These are phyloP conservation scores for Sphagnum tenellum DNA, from an alignment of 225 moss, liverwort and hornwort genomes.

Conservation along the genomic window DNA sequence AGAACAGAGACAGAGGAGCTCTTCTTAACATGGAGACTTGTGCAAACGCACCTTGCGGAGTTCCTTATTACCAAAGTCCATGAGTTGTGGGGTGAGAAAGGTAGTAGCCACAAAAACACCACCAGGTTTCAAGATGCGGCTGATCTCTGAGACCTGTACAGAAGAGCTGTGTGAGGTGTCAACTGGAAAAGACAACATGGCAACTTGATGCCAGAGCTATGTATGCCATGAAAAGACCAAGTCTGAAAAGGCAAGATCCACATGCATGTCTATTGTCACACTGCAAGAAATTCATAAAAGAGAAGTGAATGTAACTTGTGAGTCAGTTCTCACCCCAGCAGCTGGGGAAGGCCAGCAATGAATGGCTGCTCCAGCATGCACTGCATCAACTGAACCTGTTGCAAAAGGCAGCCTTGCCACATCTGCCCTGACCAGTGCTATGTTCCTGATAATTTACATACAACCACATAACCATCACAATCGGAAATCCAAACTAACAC, in stretches of 20 bases:
- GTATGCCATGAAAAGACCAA: too few species aligned
- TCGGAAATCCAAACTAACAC: too few species aligned
- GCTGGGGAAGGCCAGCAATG: constrained; percentile 54
- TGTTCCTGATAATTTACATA: constrained; percentile 12
- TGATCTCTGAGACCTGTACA: constrained; percentile 48
- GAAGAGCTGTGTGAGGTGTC: too few species aligned
- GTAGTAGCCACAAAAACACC: constrained; percentile 43
- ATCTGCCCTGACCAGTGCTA: constrained; percentile 46
- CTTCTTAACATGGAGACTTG: too few species aligned
- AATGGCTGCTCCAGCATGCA: constrained; percentile 51
- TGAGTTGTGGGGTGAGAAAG: constrained; percentile 8
- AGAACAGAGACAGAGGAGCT: too few species aligned
- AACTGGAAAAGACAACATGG: too few species aligned
- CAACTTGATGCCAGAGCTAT: too few species aligned
- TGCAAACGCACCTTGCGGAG: constrained; percentile 21
- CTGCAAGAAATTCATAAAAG: too few species aligned
- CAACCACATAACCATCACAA: too few species aligned
- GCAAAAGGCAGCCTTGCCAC: constrained; percentile 43
- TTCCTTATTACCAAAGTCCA: constrained; percentile 19
- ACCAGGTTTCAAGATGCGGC: constrained; percentile 47
- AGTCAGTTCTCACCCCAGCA: constrained; percentile 18
- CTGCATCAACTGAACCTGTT: constrained; percentile 41
- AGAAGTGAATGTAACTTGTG: too few species aligned
- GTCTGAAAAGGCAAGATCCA: too few species aligned
- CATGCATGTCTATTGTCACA: too few species aligned